Base-by-base conservation (phyloP, 805 yeast genomes). In the Saccharomycopsis fermentans region DNA sequence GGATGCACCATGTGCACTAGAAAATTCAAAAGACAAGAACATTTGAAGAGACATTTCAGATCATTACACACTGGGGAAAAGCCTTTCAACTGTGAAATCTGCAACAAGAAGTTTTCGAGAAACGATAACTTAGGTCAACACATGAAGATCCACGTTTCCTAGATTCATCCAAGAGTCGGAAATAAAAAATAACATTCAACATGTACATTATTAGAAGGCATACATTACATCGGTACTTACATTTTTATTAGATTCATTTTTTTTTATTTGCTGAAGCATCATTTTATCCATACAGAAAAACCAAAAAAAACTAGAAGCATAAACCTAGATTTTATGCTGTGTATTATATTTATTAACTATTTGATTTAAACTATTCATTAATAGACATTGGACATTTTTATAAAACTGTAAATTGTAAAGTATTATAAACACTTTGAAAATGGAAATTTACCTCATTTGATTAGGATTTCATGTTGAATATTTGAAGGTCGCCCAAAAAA, bases 1-100 rank as follows among this genome's bases (percentile, higher is more conserved):
- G 79, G 79, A 34, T 86, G 91, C 68, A 79, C 79, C 35, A 78
- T 76, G 65, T 86, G 92, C 68, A 75, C 79, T 54, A 76, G 91
- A 63, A 68, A 80, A 52, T 86, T 86, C 71, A 82, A 84, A 67
- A 76, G 94, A 64, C 89, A 85, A 68, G 94, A 86, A 66, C 94
- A 86, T 69, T 71, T 86, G 64, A 84, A 84, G 67, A 76, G 94
- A 60, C 94, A 86, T 65, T 80, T 83, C 67, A 73, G 91, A 59
- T 82, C 89, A 19, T 74, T 86, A 60, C 94, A 86, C 66, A 84
- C 86, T 36, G 77, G 83, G 58, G 89, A 83, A 58, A 86, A 84
- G 68, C 92, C 90, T 0, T 84, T 76, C 68, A 80, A 77, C 59
- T 84, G 90, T 68, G 72, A 74, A 9, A 73, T 79, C 24, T 84